Percentiles rank a stretch among this genome's conserved stretches.
phyloP scores from a whole-genome alignment of 2,329 filamentous ascomycete species.

The Endoconidiophora polonica region DNA sequence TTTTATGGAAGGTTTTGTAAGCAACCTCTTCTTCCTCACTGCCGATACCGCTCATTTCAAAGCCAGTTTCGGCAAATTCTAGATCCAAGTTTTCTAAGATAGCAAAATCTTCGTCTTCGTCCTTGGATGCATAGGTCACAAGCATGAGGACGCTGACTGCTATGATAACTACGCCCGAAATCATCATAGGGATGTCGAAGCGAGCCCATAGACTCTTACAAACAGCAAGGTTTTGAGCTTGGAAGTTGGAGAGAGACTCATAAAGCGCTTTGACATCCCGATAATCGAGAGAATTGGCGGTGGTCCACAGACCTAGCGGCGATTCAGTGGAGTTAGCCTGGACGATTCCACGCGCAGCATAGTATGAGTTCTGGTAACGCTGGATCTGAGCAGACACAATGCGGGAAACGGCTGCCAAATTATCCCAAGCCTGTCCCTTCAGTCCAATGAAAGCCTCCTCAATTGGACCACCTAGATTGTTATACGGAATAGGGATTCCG shows the following conservation, averaged over 20 bases:
- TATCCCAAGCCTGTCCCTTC: conserved; percentile 54
- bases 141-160: conserved; percentile 50
- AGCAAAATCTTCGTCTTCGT: conserved; percentile 36
- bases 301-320: conserved; percentile 28
- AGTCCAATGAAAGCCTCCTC: conserved; percentile 76
- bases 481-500: conserved; percentile 86
- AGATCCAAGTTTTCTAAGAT: conserved; percentile 39
- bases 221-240: conserved; percentile 57
- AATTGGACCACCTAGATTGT: conserved; percentile 84
- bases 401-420: conserved; percentile 59
- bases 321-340: conserved; percentile 32
- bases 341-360: conserved; percentile 50
- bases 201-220: conserved; percentile 81
- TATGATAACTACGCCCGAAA: conserved; percentile 58
- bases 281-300: conserved; percentile 27
- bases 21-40: conserved; percentile 18
- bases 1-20: conserved; percentile 24
- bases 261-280: conserved; percentile 28
- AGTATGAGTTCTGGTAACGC: conserved; percentile 76
- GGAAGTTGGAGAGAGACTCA: conserved; percentile 53
- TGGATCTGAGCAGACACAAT: conserved; percentile 73
- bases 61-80: conserved; percentile 39
- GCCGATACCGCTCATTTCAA: conserved; percentile 31
- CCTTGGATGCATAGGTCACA: conserved; percentile 51
- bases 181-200: conserved; percentile 79